Evolutionary conservation across 768 basidiomycete genomes (phyloP).

Genomic region (Kwoniella sp.): DNA sequence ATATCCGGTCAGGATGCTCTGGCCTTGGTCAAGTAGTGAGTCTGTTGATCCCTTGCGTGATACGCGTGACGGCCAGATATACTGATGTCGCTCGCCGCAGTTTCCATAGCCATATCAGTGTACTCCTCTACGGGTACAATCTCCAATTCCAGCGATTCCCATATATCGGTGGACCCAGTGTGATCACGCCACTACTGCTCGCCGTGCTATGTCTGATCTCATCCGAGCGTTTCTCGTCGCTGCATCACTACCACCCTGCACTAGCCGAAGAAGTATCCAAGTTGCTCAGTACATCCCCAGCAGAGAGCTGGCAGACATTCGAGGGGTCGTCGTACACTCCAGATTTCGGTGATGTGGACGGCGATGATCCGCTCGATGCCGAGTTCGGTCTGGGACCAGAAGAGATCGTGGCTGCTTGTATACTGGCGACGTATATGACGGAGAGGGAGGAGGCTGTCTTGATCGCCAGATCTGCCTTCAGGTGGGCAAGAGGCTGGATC

Average conservation of each 20-base stretch:
- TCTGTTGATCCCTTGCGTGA: not conserved
- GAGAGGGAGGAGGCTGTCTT: slow-evolving; percentile 28
- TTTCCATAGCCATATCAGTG: slow-evolving; percentile 30
- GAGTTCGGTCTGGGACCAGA: slow-evolving; percentile 49
- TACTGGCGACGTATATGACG: slow-evolving; percentile 34
- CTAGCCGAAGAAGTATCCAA: slow-evolving; percentile 27
- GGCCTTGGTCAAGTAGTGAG: slow-evolving; percentile 36
- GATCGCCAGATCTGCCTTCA: slow-evolving; percentile 36
- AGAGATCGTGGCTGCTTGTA: slow-evolving; percentile 41
- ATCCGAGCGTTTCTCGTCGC: slow-evolving; percentile 20
- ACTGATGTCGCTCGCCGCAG: slow-evolving; percentile 12
- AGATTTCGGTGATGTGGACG: slow-evolving; percentile 19
- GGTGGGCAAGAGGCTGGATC: slow-evolving; percentile 44
- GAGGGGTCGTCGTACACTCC: slow-evolving; percentile 16
- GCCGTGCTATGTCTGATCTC: slow-evolving; percentile 39
- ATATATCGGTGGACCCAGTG: slow-evolving; percentile 34
- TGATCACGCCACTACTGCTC: slow-evolving; percentile 43
- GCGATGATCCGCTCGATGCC: slow-evolving; percentile 36
- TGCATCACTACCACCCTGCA: slow-evolving; percentile 14
- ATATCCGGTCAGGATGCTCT: slow-evolving; percentile 25
- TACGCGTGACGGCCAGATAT: not conserved
- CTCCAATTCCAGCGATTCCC: slow-evolving; percentile 39
- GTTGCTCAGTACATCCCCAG: slow-evolving; percentile 33
- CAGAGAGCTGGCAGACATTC: slow-evolving; percentile 31
- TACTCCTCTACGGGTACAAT: slow-evolving; percentile 35